Evolutionary conservation across 1,284 basidiomycete genomes (phyloP), one percentile per base, ranked within the genome.

Genomic region (Termitomyces sp.): DNA sequence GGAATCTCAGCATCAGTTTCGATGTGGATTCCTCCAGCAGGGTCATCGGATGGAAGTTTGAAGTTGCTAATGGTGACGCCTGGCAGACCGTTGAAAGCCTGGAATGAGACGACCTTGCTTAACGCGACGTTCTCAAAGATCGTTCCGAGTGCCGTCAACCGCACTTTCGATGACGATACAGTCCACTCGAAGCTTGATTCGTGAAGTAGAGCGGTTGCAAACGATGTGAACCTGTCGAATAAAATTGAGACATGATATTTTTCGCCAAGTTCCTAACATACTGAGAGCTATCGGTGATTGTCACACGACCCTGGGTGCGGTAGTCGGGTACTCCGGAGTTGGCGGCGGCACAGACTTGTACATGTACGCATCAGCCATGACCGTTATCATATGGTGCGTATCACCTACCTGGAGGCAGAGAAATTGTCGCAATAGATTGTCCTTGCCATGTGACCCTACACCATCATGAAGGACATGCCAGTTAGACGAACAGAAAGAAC

Each of bases 61-160:
- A 91, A 90, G 68, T 87, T 83, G 59, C 73, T 79, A 62, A 89
- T 86, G 1, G 79, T 81, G 37, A 86, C 80, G 9, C 84, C 84
- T 13, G 84, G 83, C 19, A 90, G 68, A 47, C 73, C 74, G 57
- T 88, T 84, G 70, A 91, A 91, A 3, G 85, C 88, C 64, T 81
- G 81, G 70, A 91, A 78, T 8, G 80, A 70, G 48, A 91, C 68
- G 6, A 73, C 73, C 70, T 91, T 90, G 45, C 72, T 76, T 49
- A 91, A 73, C 0, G 74, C 72, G 26, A 90, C 80, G 46, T 81
- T 76, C 57, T 84, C 80, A 60, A 90, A 90, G 58, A 81, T 78
- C 30, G 84, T 88, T 11, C 83, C 82, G 1, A 90, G 73, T 3
- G 88, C 84, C 3, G 74, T 78, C 11, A 91, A 70, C 33, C 80